Evolutionary conservation across 2,329 filamentous ascomycete species (phyloP).

Genomic region (Malbranchea cinnamomea): DNA sequence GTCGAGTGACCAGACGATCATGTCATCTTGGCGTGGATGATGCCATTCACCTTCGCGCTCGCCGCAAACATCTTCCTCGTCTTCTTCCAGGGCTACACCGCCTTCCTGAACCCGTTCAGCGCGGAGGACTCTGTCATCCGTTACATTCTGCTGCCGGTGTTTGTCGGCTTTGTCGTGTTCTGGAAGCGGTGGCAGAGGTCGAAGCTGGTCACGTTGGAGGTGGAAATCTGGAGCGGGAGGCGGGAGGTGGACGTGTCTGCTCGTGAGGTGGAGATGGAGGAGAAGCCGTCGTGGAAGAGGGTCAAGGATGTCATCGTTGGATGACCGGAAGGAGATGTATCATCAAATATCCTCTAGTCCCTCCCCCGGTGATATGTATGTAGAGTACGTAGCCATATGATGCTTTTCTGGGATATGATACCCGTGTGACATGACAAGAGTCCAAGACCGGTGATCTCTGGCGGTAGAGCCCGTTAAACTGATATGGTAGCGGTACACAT

Average conservation of each 20-base stretch:
- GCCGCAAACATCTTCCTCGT: slow-evolving; percentile 34
- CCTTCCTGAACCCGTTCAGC: slow-evolving; percentile 35
- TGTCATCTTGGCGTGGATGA: too few species aligned
- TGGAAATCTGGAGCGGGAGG: slow-evolving; percentile 26
- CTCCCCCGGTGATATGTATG: too few species aligned
- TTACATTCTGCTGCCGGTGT: slow-evolving; percentile 40
- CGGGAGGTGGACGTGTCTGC: slow-evolving; percentile 12
- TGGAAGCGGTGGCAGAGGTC: slow-evolving; percentile 33
- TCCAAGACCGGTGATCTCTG: too few species aligned
- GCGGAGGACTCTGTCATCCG: slow-evolving; percentile 38
- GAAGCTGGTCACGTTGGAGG: slow-evolving; percentile 22
- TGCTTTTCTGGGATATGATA: too few species aligned
- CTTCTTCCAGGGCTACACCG: slow-evolving; percentile 39
- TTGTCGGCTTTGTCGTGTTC: slow-evolving; percentile 30
- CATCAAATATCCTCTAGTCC: too few species aligned
- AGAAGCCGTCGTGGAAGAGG: slow-evolving; percentile 10
- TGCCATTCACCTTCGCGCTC: too few species aligned
- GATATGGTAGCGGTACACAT: too few species aligned
- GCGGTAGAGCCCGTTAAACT: too few species aligned
- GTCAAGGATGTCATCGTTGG: slow-evolving; percentile 15
- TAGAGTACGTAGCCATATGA: too few species aligned
- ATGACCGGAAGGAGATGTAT: too few species aligned
- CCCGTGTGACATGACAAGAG: too few species aligned
- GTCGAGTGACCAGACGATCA: too few species aligned
- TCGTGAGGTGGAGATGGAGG: slow-evolving; percentile 3